Percentiles rank a stretch among this genome's conserved stretches.
phyloP scores from a whole-genome alignment of 2,329 filamentous ascomycete genomes.

The Aspergillus phoenicis region DNA sequence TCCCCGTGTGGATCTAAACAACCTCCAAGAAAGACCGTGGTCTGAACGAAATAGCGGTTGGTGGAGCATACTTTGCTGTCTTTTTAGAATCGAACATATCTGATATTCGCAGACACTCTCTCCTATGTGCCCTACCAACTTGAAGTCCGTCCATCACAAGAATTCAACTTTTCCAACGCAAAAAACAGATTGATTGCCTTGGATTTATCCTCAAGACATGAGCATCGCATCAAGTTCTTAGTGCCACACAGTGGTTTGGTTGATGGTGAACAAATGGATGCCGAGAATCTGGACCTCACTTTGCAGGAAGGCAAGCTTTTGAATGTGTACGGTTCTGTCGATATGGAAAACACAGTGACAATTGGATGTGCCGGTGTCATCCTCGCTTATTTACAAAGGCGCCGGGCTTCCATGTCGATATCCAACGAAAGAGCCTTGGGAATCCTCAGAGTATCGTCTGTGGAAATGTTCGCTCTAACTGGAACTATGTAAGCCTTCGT shows the following conservation, averaged over 20 bases:
- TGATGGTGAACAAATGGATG: slow-evolving; percentile 42
- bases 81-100: neutral
- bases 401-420: slow-evolving; percentile 64
- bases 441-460: slow-evolving; percentile 62
- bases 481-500: slow-evolving; percentile 58
- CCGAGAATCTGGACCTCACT: slow-evolving; percentile 49
- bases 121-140: slow-evolving; percentile 63
- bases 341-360: slow-evolving; percentile 73
- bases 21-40: slow-evolving; percentile 43
- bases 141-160: slow-evolving; percentile 68
- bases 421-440: slow-evolving; percentile 59
- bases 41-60: slow-evolving; percentile 43
- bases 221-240: slow-evolving; percentile 58
- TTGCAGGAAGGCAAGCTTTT: slow-evolving; percentile 66
- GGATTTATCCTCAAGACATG: slow-evolving; percentile 52
- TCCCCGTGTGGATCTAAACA: slow-evolving; percentile 55
- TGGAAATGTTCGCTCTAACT: slow-evolving; percentile 75
- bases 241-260: slow-evolving; percentile 60
- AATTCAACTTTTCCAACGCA: slow-evolving; percentile 71
- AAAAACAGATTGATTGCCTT: slow-evolving; percentile 67
- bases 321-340: slow-evolving; percentile 68
- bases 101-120: slow-evolving; percentile 43
- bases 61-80: slow-evolving; percentile 8
- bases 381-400: slow-evolving; percentile 74
- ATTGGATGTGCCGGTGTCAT: slow-evolving; percentile 87